These are phyloP conservation scores for Mortierella sp. DNA, from an alignment of 371 early-diverging fungal genomes.

Conservation along the genomic window DNA sequence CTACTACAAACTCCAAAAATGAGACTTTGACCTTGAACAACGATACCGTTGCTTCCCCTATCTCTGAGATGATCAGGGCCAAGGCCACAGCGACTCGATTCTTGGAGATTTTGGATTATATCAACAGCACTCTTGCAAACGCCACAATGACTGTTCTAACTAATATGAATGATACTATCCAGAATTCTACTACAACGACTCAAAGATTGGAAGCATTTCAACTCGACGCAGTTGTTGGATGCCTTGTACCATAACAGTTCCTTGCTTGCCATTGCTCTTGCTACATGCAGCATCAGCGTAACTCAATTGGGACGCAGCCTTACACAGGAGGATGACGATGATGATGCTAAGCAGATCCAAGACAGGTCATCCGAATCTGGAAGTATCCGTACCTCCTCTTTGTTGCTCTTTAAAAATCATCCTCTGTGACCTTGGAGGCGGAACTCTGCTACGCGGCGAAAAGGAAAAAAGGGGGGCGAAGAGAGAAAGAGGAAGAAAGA, in stretches of 20 bases:
- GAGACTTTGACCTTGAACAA: slow-evolving; percentile 10
- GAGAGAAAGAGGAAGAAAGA: background rate
- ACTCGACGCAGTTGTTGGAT: slow-evolving; percentile 7
- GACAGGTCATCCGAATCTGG: too few relatives aligned
- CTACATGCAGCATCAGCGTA: background rate
- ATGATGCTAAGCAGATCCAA: too few relatives aligned
- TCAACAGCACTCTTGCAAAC: background rate
- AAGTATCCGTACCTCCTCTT: background rate
- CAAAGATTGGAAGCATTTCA: slow-evolving; percentile 1
- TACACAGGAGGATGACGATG: background rate
- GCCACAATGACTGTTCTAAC: background rate
- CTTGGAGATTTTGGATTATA: slow-evolving; percentile 8
- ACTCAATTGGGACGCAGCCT: slow-evolving; percentile 6
- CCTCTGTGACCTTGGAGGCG: background rate
- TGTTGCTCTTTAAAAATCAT: background rate
- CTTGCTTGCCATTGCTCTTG: slow-evolving; percentile 1
- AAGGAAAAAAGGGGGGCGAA: background rate
- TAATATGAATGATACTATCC: background rate
- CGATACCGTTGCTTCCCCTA: slow-evolving; percentile 1
- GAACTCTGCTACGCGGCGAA: background rate
- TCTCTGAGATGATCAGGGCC: slow-evolving; percentile 4
- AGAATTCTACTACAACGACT: background rate
- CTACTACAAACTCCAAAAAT: slow-evolving; percentile 5
- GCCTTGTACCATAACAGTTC: slow-evolving; percentile 15
- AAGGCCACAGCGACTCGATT: slow-evolving; percentile 4